These are phyloP conservation scores for Aspergillus asperescens DNA, from an alignment of 495 filamentous ascomycete genomes.

Conservation along the genomic window DNA sequence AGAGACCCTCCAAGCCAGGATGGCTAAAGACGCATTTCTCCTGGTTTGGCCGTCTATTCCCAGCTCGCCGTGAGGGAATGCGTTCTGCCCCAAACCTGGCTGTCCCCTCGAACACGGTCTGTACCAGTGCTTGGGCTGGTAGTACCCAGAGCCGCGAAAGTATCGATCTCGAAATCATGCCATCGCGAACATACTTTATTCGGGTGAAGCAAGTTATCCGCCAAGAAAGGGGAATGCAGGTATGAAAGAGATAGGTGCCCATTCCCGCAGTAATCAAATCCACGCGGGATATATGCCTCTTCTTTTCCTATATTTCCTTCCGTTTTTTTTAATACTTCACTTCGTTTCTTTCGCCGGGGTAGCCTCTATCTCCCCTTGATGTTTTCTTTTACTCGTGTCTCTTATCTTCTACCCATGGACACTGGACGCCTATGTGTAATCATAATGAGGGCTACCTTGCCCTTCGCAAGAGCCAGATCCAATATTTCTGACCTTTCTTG, in stretches of 20 bases:
- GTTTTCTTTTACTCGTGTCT: neutral
- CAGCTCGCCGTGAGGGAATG: constrained; percentile 10
- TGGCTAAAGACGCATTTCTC: constrained; percentile 18
- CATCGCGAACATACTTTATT: constrained; percentile 25
- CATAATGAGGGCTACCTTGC: neutral
- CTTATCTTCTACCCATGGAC: neutral
- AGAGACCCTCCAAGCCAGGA: neutral
- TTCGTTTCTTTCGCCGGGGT: neutral
- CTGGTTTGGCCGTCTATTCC: constrained; percentile 11
- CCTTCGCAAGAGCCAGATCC: neutral
- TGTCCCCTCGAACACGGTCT: constrained; percentile 24
- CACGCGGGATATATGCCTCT: too few relatives aligned
- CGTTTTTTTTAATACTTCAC: neutral
- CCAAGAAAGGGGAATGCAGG: constrained; percentile 34
- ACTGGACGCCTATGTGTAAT: neutral
- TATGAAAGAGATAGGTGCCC: constrained; percentile 5
- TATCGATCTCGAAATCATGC: constrained; percentile 15
- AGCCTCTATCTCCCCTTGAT: neutral
- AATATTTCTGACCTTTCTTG: too few relatives aligned
- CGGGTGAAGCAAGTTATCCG: constrained; percentile 37
- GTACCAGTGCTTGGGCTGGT: constrained; percentile 38
- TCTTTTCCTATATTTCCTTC: neutral
- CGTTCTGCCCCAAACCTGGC: constrained; percentile 20
- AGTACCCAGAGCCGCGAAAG: constrained; percentile 23
- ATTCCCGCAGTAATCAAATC: too few relatives aligned